phyloP scores from a whole-genome alignment of 345 rosid genomes.

The Xanthoceras sorbifolium region DNA sequence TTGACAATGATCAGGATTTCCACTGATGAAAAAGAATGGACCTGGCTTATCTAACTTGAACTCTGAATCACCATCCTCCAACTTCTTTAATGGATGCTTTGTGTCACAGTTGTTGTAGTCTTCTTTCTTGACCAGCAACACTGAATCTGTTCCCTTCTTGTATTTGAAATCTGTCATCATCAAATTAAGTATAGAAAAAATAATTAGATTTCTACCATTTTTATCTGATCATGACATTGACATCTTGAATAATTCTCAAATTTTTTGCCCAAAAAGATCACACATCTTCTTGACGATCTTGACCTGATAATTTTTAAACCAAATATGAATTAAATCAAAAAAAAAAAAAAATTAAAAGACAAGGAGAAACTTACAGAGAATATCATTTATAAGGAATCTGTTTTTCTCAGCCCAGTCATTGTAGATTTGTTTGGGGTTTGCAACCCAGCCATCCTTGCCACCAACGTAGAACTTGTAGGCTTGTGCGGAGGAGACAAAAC shows the following conservation, averaged over 20 bases:
- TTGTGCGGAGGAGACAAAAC: conserved; percentile 28
- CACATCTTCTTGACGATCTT: not conserved
- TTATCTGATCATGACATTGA: too few relatives aligned
- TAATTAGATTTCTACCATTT: too few relatives aligned
- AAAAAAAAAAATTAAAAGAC: not conserved
- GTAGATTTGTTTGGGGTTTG: conserved; percentile 46
- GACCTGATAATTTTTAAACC: too few relatives aligned
- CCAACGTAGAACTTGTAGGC: conserved; percentile 57
- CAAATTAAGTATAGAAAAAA: too few relatives aligned
- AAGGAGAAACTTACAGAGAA: conserved; percentile 54
- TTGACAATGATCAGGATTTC: conserved; percentile 45
- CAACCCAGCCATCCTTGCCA: conserved; percentile 60
- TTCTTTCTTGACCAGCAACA: conserved; percentile 50
- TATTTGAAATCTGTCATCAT: conserved; percentile 45
- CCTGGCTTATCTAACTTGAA: conserved; percentile 49
- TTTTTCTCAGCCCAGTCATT: conserved; percentile 54
- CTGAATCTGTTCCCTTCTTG: conserved; percentile 58
- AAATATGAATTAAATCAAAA: not conserved
- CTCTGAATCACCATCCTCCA: conserved; percentile 39
- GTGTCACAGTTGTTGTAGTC: conserved; percentile 56
- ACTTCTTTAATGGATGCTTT: conserved; percentile 31
- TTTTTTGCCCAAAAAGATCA: too few relatives aligned
- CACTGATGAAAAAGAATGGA: conserved; percentile 62
- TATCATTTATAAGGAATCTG: conserved; percentile 65
- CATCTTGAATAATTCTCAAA: too few relatives aligned